Percentiles rank a stretch among this genome's conserved stretches.
These are phyloP conservation scores for Nemania sp. DNA, from an alignment of 2,329 filamentous ascomycete genomes.

Conservation along the genomic window DNA sequence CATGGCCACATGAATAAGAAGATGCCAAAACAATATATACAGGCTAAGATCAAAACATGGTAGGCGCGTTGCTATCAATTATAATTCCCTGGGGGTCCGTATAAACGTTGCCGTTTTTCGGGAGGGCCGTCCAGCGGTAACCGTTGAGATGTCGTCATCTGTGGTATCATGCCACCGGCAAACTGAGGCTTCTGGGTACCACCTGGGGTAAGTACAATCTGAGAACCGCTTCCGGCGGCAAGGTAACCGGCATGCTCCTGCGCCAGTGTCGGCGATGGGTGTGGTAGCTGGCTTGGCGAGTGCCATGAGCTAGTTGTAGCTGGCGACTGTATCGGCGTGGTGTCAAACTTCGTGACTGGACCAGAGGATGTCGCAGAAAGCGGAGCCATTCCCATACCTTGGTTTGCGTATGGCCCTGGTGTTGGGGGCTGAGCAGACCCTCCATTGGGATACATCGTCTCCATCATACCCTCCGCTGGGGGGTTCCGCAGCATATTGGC, in stretches of 20 bases:
- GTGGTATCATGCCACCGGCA: conserved; percentile 47
- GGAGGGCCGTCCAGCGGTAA: conserved; percentile 48
- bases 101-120: conserved; percentile 59
- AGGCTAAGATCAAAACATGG: conserved; percentile 28
- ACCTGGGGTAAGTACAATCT: conserved; percentile 47
- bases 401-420: conserved; percentile 40
- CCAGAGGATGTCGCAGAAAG: conserved; percentile 40
- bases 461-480: conserved; percentile 46
- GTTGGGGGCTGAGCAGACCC: conserved; percentile 39
- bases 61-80: conserved; percentile 38
- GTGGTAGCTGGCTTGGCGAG: conserved; percentile 58
- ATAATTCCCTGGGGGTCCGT: conserved; percentile 49
- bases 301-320: conserved; percentile 54
- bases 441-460: conserved; percentile 40
- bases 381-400: conserved; percentile 42
- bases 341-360: conserved; percentile 55
- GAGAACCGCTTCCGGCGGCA: conserved; percentile 46
- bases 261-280: conserved; percentile 54
- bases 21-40: conserved; percentile 36
- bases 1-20: conserved; percentile 10
- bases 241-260: conserved; percentile 52
- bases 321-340: conserved; percentile 60
- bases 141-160: conserved; percentile 40
- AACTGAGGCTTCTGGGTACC: conserved; percentile 44
- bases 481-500: conserved; percentile 77